Evolutionary conservation across 805 yeast genomes (phyloP).

Genomic region (Kregervanrija delftensis): DNA sequence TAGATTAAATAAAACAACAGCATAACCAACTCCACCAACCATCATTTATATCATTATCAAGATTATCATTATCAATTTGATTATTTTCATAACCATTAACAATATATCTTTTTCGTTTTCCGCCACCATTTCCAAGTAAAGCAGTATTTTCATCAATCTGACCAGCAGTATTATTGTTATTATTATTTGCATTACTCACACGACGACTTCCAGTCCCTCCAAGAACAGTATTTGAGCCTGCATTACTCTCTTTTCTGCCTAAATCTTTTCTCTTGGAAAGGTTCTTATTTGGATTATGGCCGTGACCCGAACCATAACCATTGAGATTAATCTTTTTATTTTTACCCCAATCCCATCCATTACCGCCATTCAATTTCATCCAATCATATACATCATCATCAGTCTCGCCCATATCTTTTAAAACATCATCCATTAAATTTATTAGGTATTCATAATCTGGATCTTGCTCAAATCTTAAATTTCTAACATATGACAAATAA

Average conservation of each 20-base stretch:
- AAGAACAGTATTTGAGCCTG: too few relatives aligned
- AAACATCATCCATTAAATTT: conserved; percentile 50
- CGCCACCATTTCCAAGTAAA: background rate
- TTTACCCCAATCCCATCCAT: conserved; percentile 73
- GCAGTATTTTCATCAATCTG: conserved; percentile 4
- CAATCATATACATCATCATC: conserved; percentile 74
- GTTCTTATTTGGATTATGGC: too few relatives aligned
- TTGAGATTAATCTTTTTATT: conserved; percentile 76
- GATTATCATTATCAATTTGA: too few relatives aligned
- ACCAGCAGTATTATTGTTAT: background rate
- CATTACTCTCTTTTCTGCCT: too few relatives aligned
- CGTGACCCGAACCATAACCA: conserved; percentile 53
- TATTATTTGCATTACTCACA: background rate
- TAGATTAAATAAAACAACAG: too few relatives aligned
- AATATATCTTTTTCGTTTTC: too few relatives aligned
- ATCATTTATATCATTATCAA: too few relatives aligned
- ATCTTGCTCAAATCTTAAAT: conserved; percentile 68
- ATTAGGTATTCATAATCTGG: conserved; percentile 71
- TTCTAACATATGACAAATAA: conserved; percentile 61
- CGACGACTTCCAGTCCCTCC: too few relatives aligned
- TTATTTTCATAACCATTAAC: too few relatives aligned
- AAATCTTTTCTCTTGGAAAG: too few relatives aligned
- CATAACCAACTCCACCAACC: too few relatives aligned
- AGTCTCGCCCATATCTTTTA: conserved; percentile 49
- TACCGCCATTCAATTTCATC: conserved; percentile 73